Conservation (phyloP, 192 early-diverging fungal genomes). For the Coemansia sp. region DNA sequence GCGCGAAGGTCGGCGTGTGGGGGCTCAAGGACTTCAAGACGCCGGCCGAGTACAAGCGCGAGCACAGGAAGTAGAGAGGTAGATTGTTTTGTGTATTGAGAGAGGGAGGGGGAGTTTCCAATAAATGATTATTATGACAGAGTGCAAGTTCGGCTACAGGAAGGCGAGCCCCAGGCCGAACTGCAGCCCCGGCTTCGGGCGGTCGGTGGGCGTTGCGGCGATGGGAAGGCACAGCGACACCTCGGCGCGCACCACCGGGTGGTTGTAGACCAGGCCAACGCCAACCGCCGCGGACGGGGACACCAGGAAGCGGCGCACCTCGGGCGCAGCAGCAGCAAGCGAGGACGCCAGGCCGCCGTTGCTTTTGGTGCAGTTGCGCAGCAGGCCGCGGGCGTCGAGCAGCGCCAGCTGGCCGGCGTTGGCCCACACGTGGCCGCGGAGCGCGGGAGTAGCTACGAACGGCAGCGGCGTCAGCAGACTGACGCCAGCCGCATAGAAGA, state of each 20-base stretch:
- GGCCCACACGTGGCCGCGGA: constrained; percentile 83
- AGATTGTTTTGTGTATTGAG: neutral
- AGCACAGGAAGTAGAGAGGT: neutral
- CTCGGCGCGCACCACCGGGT: constrained; percentile 84
- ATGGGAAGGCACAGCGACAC: constrained; percentile 89
- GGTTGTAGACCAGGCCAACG: constrained; percentile 82
- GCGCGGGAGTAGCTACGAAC: constrained; percentile 57
- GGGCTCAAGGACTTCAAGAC: constrained; percentile 38
- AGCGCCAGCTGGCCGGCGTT: constrained; percentile 82
- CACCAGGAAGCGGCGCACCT: constrained; percentile 50
- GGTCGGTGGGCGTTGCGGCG: constrained; percentile 61
- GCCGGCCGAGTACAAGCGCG: constrained; percentile 48
- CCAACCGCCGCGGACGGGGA: constrained; percentile 77
- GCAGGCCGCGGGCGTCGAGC: constrained; percentile 27
- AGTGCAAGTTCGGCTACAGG: constrained; percentile 14
- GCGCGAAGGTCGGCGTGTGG: constrained; percentile 39
- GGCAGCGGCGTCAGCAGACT: constrained; percentile 86
- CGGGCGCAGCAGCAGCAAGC: constrained; percentile 10
- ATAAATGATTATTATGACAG: neutral
- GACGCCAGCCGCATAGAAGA: constrained; percentile 75
- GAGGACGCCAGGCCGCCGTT: constrained; percentile 16
- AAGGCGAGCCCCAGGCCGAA: constrained; percentile 88
- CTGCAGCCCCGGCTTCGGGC: constrained; percentile 75
- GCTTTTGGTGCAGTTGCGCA: constrained; percentile 3
- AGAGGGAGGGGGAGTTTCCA: neutral